phyloP scores from a whole-genome alignment of 306 rosid species.

The Carpinus fangiana region DNA sequence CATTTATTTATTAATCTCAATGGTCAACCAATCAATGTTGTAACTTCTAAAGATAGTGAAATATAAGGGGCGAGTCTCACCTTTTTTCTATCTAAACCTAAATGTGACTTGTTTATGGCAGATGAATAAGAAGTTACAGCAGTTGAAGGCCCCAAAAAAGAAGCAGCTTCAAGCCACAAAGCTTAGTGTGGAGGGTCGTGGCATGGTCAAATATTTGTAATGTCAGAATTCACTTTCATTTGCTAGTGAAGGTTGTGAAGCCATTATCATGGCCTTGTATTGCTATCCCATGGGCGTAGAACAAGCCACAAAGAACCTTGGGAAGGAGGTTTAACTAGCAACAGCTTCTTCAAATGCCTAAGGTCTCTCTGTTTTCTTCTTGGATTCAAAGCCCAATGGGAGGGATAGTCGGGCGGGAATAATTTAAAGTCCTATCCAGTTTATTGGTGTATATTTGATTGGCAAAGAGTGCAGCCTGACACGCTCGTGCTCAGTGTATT shows the following conservation, averaged over 20 bases:
- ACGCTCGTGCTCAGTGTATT: neutral
- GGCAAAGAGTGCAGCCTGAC: neutral
- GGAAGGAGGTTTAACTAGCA: neutral
- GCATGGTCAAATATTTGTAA: conserved; percentile 83
- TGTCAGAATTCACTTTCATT: too few species aligned
- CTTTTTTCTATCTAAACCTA: neutral
- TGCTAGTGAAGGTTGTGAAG: neutral
- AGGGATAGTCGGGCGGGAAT: neutral
- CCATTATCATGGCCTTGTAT: neutral
- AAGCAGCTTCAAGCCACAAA: conserved; percentile 95
- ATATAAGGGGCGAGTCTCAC: neutral
- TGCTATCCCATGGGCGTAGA: neutral
- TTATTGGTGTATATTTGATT: neutral
- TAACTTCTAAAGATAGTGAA: neutral
- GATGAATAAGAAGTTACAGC: conserved; percentile 98
- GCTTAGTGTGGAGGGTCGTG: conserved; percentile 95
- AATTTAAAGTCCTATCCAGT: neutral
- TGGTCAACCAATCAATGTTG: neutral
- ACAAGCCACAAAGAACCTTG: neutral
- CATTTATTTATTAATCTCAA: neutral
- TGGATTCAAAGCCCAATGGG: neutral
- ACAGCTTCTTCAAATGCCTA: neutral
- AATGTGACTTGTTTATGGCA: conserved; percentile 33
- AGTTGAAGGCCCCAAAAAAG: conserved; percentile 92
- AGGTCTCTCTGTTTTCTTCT: neutral